Evolutionary conservation across 2,329 filamentous ascomycete species (phyloP), one percentile per base, ranked within the genome.

Genomic region (Colletotrichum lupini): DNA sequence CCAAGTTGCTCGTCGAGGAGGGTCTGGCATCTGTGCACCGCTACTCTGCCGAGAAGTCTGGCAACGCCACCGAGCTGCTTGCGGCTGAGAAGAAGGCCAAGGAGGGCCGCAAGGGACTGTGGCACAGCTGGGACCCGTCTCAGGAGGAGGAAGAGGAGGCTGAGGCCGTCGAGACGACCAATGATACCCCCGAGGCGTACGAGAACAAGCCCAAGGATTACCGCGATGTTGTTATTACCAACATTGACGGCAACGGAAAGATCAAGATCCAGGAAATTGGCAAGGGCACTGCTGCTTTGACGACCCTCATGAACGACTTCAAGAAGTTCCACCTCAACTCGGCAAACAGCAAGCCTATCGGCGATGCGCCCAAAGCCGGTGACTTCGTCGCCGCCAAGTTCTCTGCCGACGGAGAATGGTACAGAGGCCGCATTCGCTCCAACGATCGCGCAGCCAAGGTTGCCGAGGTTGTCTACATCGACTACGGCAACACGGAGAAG

Each of bases 21-120:
- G 97, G 97, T 74, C 88, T 98, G 35, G 96, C 97, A 19, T 93
- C 93, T 24, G 96, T 99, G 19, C 96, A 98, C 82, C 92, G 93
- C 69, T 98, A 98, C 85, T 98, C 96, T 28, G 97, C 97, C 0
- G 96, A 99, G 85, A 97, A 97, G 87, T 93, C 94, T 19, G 96
- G 95, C 76, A 97, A 98, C 80, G 92, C 93, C 14, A 91, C 89
- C 49, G 96, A 98, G 84, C 91, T 98, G 9, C 92, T 96, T 79
- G 93, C 93, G 12, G 97, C 97, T 0, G 94, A 99, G 85, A 88
- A 94, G 84, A 92, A 90, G 79, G 97, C 97, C 60, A 98, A 99
- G 87, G 94, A 97, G 77, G 93, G 87, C 32, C 90, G 92, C 74
- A 98, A 95, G 85, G 94, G 94, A 59, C 82, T 98, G 77, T 99